A percentile compares a stretch with the other conserved stretches of the same genome.
These are phyloP conservation scores for Zymoseptoria brevis DNA, from an alignment of 2,329 filamentous ascomycete species.

Conservation along the genomic window DNA sequence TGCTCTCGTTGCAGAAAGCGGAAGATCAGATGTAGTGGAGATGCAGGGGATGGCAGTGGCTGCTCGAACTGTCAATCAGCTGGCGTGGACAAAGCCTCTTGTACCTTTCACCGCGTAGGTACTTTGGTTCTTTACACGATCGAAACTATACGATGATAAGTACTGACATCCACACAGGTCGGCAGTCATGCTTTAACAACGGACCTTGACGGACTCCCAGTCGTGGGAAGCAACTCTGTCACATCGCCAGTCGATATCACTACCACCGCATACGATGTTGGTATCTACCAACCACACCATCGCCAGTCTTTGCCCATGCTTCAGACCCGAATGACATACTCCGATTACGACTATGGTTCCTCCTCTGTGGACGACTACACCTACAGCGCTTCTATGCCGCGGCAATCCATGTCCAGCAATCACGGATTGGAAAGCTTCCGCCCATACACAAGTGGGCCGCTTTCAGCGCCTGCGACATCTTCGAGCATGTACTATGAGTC, in stretches of 20 bases:
- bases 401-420: constrained; percentile 21
- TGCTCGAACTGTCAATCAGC: constrained; percentile 78
- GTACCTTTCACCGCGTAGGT: constrained; percentile 70
- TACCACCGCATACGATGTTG: constrained; percentile 8
- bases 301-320: constrained; percentile 22
- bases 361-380: constrained; percentile 25
- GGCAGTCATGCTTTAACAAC: constrained; percentile 13
- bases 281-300: constrained; percentile 12
- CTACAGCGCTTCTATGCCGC: constrained; percentile 18
- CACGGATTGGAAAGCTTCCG: constrained; percentile 23
- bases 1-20: constrained; percentile 83
- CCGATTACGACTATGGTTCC: constrained; percentile 24
- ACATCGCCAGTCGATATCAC: constrained; percentile 8
- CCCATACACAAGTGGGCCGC: constrained; percentile 19
- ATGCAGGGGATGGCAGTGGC: constrained; percentile 64
- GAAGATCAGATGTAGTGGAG: constrained; percentile 91
- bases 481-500: constrained; percentile 23
- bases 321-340: constrained; percentile 21
- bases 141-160: not conserved
- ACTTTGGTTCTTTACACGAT: not conserved
- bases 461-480: constrained; percentile 20
- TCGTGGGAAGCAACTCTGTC: constrained; percentile 7
- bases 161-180: constrained; percentile 9
- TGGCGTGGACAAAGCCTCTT: constrained; percentile 52
- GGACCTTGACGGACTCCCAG: constrained; percentile 11